A percentile compares a stretch with the other conserved stretches of the same genome.
Evolutionary conservation across 768 basidiomycete species (phyloP).

Genomic region (Trametes cubensis): DNA sequence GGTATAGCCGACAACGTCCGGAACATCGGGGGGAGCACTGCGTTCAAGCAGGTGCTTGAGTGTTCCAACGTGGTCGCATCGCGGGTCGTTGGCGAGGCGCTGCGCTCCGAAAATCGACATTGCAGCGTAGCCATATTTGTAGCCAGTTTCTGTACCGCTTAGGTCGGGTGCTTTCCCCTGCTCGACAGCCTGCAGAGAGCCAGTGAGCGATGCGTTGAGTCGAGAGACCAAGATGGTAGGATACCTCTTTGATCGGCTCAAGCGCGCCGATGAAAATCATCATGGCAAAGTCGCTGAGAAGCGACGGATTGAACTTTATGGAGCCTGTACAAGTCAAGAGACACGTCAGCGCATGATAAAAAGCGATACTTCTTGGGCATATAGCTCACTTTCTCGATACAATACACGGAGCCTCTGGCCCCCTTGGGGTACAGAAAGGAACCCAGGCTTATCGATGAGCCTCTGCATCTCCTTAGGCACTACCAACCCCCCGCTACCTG

Average conservation of each 20-base stretch:
- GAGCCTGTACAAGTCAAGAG: constrained; percentile 2
- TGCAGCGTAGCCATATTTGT: constrained; percentile 25
- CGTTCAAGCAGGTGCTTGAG: constrained; percentile 45
- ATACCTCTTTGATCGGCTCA: constrained; percentile 3
- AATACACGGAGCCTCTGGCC: constrained; percentile 12
- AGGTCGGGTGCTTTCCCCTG: constrained; percentile 24
- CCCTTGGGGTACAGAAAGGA: background rate
- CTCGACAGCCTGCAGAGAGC: constrained; percentile 15
- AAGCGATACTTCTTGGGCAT: background rate
- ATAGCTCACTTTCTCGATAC: constrained; percentile 11
- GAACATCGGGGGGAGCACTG: constrained; percentile 44
- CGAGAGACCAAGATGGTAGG: background rate
- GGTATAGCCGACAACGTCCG: constrained; percentile 52
- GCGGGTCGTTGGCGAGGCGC: constrained; percentile 9
- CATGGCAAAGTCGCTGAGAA: constrained; percentile 17
- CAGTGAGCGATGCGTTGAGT: background rate
- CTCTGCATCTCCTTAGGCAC: constrained; percentile 11
- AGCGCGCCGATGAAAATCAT: constrained; percentile 15
- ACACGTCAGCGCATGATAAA: background rate
- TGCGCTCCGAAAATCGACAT: constrained; percentile 25
- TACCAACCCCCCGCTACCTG: constrained; percentile 16
- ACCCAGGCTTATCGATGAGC: constrained; percentile 10
- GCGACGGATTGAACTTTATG: background rate
- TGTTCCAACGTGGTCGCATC: constrained; percentile 36
- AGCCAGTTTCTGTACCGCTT: constrained; percentile 23